Evolutionary conservation across 2,329 filamentous ascomycete genomes (phyloP).

Genomic region (Rhinocladiella mackenziei): DNA sequence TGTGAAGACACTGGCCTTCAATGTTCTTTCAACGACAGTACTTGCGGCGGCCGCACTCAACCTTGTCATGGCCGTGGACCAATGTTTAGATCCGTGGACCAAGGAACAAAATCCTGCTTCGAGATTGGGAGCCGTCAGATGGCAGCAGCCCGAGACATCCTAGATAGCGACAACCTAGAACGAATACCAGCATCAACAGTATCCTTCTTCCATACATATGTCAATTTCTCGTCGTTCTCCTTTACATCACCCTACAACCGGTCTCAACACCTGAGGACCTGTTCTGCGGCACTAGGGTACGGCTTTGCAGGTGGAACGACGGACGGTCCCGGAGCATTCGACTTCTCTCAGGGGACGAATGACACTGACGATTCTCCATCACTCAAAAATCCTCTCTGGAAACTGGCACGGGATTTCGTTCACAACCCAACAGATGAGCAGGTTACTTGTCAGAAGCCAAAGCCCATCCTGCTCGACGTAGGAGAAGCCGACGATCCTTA

Average conservation of each 20-base stretch:
- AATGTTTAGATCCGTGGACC: constrained; percentile 42
- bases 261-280: constrained; percentile 59
- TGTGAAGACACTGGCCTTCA: constrained; percentile 71
- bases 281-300: constrained; percentile 82
- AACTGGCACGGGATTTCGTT: constrained; percentile 66
- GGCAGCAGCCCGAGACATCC: constrained; percentile 46
- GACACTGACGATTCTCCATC: constrained; percentile 64
- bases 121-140: constrained; percentile 48
- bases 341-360: constrained; percentile 70
- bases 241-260: constrained; percentile 71
- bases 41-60: constrained; percentile 55
- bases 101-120: constrained; percentile 48
- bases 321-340: constrained; percentile 85
- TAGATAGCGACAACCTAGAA: constrained; percentile 51
- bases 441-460: constrained; percentile 69
- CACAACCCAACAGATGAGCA: constrained; percentile 68
- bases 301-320: constrained; percentile 91
- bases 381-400: constrained; percentile 74
- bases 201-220: constrained; percentile 79
- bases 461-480: constrained; percentile 83
- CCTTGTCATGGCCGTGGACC: constrained; percentile 46
- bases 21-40: constrained; percentile 65
- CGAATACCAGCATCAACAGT: constrained; percentile 60
- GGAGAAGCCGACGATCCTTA: constrained; percentile 77
- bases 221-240: constrained; percentile 71